Base-by-base conservation (phyloP, 2,329 filamentous ascomycete species). In the Pestalotiopsis sp. region DNA sequence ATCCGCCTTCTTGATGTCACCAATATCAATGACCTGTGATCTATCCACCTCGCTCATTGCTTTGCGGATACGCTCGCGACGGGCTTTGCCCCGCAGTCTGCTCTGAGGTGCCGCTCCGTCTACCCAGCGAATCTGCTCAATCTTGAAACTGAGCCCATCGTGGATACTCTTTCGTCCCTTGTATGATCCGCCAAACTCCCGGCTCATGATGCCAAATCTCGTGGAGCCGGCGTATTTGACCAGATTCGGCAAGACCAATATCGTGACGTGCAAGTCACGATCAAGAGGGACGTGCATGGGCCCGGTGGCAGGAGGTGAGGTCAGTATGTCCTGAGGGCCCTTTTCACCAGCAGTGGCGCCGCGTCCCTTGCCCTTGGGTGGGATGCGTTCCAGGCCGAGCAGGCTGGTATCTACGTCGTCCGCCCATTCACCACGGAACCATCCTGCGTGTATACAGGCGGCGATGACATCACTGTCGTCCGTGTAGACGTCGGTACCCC, bases 391-490 rank as follows among this genome's bases (percentile, higher is more conserved):
- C 2, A 90, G 79, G 20, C 88, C 87, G 12, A 97, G 84, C 80
- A 95, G 83, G 13, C 85, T 83, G 1, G 89, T 84, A 73, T 96
- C 92, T 1, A 96, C 88, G 45, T 93, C 92, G 6, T 94, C 90
- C 4, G 90, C 85, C 92, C 95, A 97, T 74, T 95, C 93, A 41
- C 95, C 95, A 57, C 91, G 90, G 73, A 99, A 92, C 90, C 94
- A 98, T 3, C 96, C 96, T 1, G 91, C 91, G 78, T 99, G 96
- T 60, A 99, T 95, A 69, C 95, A 95, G 2, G 95, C 95, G 0
- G 94, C 95, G 27, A 99, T 87, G 0, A 96, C 90, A 77, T 99
- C 96, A 0, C 94, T 97, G 80, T 99, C 96, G 74, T 99, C 96
- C 0, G 94, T 97, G 78, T 98, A 98, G 6, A 99, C 88, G 49